phyloP scores from a whole-genome alignment of 495 filamentous ascomycete genomes.

The Neurospora sp. region DNA sequence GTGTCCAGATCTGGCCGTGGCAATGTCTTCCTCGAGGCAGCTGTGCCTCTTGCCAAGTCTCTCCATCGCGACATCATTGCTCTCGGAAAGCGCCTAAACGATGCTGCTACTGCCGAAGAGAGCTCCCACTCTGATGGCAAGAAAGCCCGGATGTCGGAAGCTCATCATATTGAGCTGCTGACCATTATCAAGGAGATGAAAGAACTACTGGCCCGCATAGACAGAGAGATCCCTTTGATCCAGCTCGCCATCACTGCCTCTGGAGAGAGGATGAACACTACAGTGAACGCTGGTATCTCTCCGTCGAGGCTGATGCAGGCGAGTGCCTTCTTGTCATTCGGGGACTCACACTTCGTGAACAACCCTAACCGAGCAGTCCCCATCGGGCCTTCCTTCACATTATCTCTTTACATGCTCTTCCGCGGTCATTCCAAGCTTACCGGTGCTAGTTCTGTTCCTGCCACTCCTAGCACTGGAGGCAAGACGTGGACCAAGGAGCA shows the following conservation, averaged over 20 bases:
- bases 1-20: conserved; percentile 67
- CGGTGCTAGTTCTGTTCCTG: conserved; percentile 12
- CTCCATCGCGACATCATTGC: conserved; percentile 82
- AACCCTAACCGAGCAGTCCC: conserved; percentile 58
- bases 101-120: conserved; percentile 60
- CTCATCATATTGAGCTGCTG: conserved; percentile 50
- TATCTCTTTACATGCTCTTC: conserved; percentile 97
- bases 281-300: conserved; percentile 72
- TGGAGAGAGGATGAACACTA: conserved; percentile 73
- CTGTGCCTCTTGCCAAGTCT: conserved; percentile 73
- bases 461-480: not conserved
- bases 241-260: conserved; percentile 94
- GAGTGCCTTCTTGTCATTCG: conserved; percentile 81
- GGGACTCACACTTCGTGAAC: conserved; percentile 73
- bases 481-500: conserved; percentile 2
- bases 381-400: conserved; percentile 76
- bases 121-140: conserved; percentile 39
- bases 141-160: conserved; percentile 16
- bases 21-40: conserved; percentile 89
- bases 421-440: conserved; percentile 49
- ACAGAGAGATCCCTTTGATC: conserved; percentile 88
- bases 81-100: conserved; percentile 66
- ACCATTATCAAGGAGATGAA: conserved; percentile 67
- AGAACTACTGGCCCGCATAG: conserved; percentile 65
- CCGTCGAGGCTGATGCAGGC: conserved; percentile 88